phyloP scores from a whole-genome alignment of 2,329 filamentous ascomycete species.

The Fusarium veterinarium region DNA sequence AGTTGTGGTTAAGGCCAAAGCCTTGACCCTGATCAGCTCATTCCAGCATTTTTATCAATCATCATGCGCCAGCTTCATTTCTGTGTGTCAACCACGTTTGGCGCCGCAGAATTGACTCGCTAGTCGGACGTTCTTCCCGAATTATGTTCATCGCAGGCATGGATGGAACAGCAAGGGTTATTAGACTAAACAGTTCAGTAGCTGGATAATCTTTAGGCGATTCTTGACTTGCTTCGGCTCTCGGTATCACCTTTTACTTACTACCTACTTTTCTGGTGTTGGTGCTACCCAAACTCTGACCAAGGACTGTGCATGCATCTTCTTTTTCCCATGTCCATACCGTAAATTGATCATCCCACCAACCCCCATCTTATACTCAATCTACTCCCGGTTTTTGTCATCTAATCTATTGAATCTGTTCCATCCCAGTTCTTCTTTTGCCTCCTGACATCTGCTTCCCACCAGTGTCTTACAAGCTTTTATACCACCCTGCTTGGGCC shows the following conservation, averaged over 20 bases:
- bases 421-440: slow-evolving; percentile 4
- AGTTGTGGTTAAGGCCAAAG: slow-evolving; percentile 11
- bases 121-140: not conserved
- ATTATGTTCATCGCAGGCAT: slow-evolving; percentile 2
- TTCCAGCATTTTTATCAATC: not conserved
- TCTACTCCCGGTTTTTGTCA: slow-evolving; percentile 1
- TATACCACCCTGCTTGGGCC: not conserved
- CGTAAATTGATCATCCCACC: slow-evolving; percentile 21
- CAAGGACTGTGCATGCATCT: not conserved
- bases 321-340: not conserved
- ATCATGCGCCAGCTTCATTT: slow-evolving; percentile 17
- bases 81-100: slow-evolving; percentile 2
- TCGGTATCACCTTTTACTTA: slow-evolving; percentile 8
- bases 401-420: slow-evolving; percentile 27
- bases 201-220: not conserved
- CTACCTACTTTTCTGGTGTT: slow-evolving; percentile 9
- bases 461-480: slow-evolving; percentile 5
- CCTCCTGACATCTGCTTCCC: slow-evolving; percentile 2
- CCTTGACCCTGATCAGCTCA: slow-evolving; percentile 9
- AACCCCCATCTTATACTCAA: not conserved
- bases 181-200: not conserved
- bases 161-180: slow-evolving; percentile 9
- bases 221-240: slow-evolving; percentile 9
- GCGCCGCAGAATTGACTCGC: slow-evolving; percentile 11
- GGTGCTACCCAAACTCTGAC: slow-evolving; percentile 9